Evolutionary conservation across 2,329 filamentous ascomycete genomes (phyloP).

Genomic region (Colletotrichum camelliae): DNA sequence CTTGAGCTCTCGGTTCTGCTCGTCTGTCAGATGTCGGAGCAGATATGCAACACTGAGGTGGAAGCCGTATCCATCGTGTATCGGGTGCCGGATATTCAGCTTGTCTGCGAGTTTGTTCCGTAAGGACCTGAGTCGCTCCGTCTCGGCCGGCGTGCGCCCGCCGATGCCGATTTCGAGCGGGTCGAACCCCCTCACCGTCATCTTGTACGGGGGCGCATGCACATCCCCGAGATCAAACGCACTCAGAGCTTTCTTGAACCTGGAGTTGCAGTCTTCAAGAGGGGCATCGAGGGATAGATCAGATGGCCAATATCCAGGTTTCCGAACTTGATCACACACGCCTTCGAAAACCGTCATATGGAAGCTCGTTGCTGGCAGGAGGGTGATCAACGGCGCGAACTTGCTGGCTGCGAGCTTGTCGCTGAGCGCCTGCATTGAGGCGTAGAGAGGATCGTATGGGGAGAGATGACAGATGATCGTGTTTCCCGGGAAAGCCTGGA

Average conservation of each 20-base stretch:
- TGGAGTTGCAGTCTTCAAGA: conserved; percentile 20
- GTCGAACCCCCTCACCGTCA: conserved; percentile 23
- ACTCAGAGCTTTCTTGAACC: conserved; percentile 21
- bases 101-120: conserved; percentile 25
- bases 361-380: conserved; percentile 29
- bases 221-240: conserved; percentile 20
- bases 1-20: conserved; percentile 20
- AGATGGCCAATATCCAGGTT: conserved; percentile 25
- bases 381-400: conserved; percentile 21
- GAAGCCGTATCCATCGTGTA: conserved; percentile 26
- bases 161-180: conserved; percentile 23
- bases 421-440: conserved; percentile 24
- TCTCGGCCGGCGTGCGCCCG: conserved; percentile 5
- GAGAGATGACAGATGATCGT: conserved; percentile 30
- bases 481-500: conserved; percentile 30
- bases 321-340: conserved; percentile 27
- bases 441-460: conserved; percentile 16
- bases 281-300: conserved; percentile 13
- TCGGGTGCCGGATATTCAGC: conserved; percentile 21
- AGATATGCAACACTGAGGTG: conserved; percentile 30
- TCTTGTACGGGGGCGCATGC: conserved; percentile 20
- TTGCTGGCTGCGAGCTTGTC: conserved; percentile 20
- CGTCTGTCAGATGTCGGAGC: conserved; percentile 20
- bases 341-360: conserved; percentile 34
- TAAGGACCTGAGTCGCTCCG: conserved; percentile 18